phyloP scores from a whole-genome alignment of 2,329 filamentous ascomycete species.

The Graphium sp. region DNA sequence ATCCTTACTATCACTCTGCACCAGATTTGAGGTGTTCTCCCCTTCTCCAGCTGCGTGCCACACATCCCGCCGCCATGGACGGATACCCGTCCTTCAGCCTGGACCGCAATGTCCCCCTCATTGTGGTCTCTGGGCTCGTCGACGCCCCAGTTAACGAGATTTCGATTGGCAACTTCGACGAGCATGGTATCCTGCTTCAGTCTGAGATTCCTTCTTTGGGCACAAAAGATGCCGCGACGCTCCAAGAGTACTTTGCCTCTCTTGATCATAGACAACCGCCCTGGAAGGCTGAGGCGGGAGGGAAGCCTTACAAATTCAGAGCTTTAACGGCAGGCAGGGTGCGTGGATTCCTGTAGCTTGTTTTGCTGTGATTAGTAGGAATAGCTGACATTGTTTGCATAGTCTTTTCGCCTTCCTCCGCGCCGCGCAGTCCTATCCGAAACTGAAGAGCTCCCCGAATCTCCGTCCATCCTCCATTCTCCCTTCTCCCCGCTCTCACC shows the following conservation, averaged over 20 bases:
- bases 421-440: conserved; percentile 37
- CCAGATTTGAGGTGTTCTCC: too few species aligned
- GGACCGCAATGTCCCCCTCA: conserved; percentile 70
- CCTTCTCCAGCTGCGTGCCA: too few species aligned
- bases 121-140: conserved; percentile 64
- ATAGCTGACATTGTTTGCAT: conserved; percentile 6
- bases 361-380: too few species aligned
- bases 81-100: conserved; percentile 66
- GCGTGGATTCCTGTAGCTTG: conserved; percentile 18
- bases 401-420: conserved; percentile 40
- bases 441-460: conserved; percentile 26
- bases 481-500: conserved; percentile 83
- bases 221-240: conserved; percentile 43
- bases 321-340: conserved; percentile 69
- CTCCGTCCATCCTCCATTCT: conserved; percentile 57
- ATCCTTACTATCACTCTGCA: too few species aligned
- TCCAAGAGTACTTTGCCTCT: conserved; percentile 49
- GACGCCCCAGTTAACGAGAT: conserved; percentile 20
- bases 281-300: conserved; percentile 46
- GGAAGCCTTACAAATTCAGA: conserved; percentile 42
- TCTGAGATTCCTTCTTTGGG: conserved; percentile 56
- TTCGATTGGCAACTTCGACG: conserved; percentile 33
- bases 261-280: conserved; percentile 47
- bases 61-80: conserved; percentile 46
- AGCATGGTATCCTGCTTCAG: conserved; percentile 42